Conservation (phyloP, 805 yeast genomes). For the Candida hungchunana region DNA sequence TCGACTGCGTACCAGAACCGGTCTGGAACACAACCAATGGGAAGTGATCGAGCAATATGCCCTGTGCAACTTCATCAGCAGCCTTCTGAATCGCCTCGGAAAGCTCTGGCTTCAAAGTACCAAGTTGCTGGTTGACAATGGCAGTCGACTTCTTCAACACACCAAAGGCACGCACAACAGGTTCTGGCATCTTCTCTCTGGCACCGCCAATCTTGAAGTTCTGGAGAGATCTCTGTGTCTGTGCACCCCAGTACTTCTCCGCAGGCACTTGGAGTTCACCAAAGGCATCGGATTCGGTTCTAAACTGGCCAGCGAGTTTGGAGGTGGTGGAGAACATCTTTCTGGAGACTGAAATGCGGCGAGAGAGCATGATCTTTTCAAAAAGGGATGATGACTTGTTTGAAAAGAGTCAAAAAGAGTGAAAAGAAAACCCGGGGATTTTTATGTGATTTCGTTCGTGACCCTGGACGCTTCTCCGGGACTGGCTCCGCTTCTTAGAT, state of each 20-base stretch:
- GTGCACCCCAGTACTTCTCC: conserved; percentile 96
- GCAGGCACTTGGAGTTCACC: conserved; percentile 92
- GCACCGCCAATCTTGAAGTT: conserved; percentile 96
- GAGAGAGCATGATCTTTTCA: neutral
- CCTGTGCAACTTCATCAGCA: conserved; percentile 91
- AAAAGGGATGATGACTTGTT: too few relatives aligned
- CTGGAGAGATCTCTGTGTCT: conserved; percentile 87
- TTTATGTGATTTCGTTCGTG: too few relatives aligned
- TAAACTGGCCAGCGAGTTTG: conserved; percentile 18
- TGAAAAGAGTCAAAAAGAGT: too few relatives aligned
- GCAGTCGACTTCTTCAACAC: conserved; percentile 93
- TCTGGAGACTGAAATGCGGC: too few relatives aligned
- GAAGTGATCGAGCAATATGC: conserved; percentile 89
- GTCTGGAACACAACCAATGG: conserved; percentile 99
- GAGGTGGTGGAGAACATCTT: conserved; percentile 11
- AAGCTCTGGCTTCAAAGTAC: conserved; percentile 77
- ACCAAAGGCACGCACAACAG: conserved; percentile 90
- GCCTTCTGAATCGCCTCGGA: conserved; percentile 87
- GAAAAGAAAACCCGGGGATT: too few relatives aligned
- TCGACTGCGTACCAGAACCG: conserved; percentile 97
- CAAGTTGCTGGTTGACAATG: conserved; percentile 77
- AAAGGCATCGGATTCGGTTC: conserved; percentile 93
- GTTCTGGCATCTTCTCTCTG: conserved; percentile 87
- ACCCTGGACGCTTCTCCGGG: too few relatives aligned
- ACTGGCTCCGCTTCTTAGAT: too few relatives aligned